These are phyloP conservation scores for Sphaerulina populicola DNA, from an alignment of 2,329 filamentous ascomycete genomes.

Conservation along the genomic window DNA sequence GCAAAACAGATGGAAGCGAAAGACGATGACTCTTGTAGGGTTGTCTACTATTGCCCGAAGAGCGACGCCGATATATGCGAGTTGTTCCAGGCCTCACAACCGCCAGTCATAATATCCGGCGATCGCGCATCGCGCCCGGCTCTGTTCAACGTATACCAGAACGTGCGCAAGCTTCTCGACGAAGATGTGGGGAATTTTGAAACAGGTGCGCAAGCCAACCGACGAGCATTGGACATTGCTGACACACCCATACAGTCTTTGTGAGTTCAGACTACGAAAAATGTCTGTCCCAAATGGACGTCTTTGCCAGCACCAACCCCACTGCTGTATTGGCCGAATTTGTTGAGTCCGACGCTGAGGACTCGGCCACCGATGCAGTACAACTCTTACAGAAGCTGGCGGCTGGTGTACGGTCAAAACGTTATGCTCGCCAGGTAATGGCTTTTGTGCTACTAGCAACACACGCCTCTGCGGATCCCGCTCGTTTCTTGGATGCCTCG, in stretches of 20 bases:
- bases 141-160: slow-evolving; percentile 22
- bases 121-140: slow-evolving; percentile 3
- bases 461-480: slow-evolving; percentile 6
- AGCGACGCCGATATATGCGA: slow-evolving; percentile 20
- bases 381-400: slow-evolving; percentile 23
- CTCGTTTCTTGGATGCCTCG: slow-evolving; percentile 10
- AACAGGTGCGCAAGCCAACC: slow-evolving; percentile 21
- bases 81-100: slow-evolving; percentile 18
- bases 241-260: slow-evolving; percentile 22
- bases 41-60: slow-evolving; percentile 29
- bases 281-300: slow-evolving; percentile 24
- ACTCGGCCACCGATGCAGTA: slow-evolving; percentile 11
- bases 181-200: slow-evolving; percentile 29
- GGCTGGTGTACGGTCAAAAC: slow-evolving; percentile 22
- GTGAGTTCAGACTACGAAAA: slow-evolving; percentile 23
- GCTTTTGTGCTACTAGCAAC: slow-evolving; percentile 24
- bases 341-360: slow-evolving; percentile 8
- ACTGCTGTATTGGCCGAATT: slow-evolving; percentile 28
- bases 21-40: slow-evolving; percentile 25
- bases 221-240: slow-evolving; percentile 1
- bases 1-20: slow-evolving; percentile 28
- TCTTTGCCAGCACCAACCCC: slow-evolving; percentile 19
- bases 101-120: slow-evolving; percentile 14
- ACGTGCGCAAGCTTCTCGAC: slow-evolving; percentile 28
- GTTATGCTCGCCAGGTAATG: slow-evolving; percentile 26